phyloP scores from a whole-genome alignment of 2,329 filamentous ascomycete genomes.

The Apiospora hydei region DNA sequence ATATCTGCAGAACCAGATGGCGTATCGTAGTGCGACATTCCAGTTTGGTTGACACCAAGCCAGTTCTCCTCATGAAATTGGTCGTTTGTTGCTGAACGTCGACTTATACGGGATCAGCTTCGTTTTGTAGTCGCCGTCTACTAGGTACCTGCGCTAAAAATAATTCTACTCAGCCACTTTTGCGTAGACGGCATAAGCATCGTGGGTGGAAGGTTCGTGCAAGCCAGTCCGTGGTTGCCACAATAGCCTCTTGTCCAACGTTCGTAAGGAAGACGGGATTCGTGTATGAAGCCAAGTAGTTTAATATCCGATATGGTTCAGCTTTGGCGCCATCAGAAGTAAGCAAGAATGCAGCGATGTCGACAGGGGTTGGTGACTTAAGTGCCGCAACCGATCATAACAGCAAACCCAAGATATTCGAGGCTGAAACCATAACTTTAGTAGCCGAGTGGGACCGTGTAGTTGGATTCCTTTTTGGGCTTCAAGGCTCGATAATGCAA shows the following conservation, averaged over 20 bases:
- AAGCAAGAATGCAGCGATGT: conserved; percentile 9
- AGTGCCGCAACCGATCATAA: conserved; percentile 10
- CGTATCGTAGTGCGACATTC: conserved; percentile 18
- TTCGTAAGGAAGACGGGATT: conserved; percentile 1
- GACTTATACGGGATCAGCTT: conserved; percentile 11
- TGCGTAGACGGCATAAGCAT: not conserved
- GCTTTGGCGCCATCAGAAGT: conserved; percentile 8
- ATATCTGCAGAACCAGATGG: conserved; percentile 9
- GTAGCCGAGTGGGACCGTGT: not conserved
- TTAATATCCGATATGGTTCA: not conserved
- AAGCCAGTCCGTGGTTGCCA: not conserved
- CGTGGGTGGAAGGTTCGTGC: conserved; percentile 1
- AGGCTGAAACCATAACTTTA: not conserved
- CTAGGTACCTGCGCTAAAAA: conserved; percentile 14
- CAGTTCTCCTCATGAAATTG: not conserved
- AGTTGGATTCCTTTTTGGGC: not conserved
- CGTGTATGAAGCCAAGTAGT: not conserved
- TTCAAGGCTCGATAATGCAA: not conserved
- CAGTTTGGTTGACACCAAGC: conserved; percentile 14
- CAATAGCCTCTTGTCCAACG: conserved; percentile 8
- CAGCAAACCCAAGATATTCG: conserved; percentile 5
- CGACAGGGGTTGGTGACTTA: not conserved
- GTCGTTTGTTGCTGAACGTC: not conserved
- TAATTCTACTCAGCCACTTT: conserved; percentile 2
- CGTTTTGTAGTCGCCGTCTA: conserved; percentile 5